Percentiles rank a stretch among this genome's conserved stretches.
Conservation (phyloP, 805 yeast genomes). For the Candida stauntonica region DNA sequence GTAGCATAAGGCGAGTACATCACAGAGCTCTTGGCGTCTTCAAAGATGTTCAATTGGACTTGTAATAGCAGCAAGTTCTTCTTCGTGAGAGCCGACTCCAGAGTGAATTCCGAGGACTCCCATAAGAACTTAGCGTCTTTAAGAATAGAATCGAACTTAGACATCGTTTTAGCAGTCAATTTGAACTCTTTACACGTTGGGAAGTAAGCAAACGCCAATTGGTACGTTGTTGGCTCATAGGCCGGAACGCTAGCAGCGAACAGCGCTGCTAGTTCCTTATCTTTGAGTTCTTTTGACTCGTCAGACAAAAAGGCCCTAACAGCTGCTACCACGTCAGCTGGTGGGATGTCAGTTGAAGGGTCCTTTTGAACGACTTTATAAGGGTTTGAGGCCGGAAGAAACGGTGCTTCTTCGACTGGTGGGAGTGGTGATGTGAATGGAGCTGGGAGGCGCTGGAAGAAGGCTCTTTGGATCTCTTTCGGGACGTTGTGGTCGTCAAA, state of each 20-base stretch:
- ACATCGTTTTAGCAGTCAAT: not conserved
- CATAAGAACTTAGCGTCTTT: not conserved
- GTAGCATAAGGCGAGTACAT: not conserved
- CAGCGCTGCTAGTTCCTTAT: not conserved
- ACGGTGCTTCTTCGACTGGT: not conserved
- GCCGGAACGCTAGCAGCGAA: not conserved
- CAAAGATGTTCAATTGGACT: not conserved
- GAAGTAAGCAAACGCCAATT: not conserved
- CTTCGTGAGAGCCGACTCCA: not conserved
- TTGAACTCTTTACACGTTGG: not conserved
- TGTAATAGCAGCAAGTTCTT: not conserved
- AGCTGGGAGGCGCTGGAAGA: not conserved
- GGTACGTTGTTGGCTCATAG: not conserved
- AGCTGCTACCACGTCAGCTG: not conserved
- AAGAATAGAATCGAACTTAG: not conserved
- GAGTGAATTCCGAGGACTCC: not conserved
- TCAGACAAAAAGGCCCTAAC: not conserved
- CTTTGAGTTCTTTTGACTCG: not conserved
- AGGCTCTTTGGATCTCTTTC: not conserved
- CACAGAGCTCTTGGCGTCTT: not conserved
- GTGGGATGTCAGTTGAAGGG: not conserved
- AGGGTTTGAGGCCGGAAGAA: not conserved
- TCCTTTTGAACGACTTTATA: not conserved
- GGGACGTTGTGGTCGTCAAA: not conserved
- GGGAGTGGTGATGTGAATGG: not conserved